Evolutionary conservation across 2,329 filamentous ascomycete genomes (phyloP).

Genomic region (Furcasterigmium sp.): DNA sequence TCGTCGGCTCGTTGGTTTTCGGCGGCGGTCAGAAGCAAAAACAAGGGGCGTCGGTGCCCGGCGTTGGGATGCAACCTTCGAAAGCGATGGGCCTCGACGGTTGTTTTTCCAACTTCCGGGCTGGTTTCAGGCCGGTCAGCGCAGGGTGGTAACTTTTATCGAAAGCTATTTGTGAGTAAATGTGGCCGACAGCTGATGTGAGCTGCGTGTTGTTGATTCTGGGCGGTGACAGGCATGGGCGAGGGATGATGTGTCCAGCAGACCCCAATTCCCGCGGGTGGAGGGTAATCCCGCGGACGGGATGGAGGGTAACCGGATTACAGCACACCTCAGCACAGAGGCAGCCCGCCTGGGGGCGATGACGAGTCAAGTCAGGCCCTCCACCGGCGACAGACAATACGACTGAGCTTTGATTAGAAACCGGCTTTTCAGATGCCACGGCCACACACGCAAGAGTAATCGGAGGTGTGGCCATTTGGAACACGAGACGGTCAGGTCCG

Average conservation of each 20-base stretch:
- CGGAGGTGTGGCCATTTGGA: neutral
- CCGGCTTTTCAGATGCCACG: neutral
- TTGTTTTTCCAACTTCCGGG: neutral
- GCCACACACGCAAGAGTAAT: neutral
- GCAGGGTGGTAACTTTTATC: neutral
- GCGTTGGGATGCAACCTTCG: no score
- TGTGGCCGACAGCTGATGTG: neutral
- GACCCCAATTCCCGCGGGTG: neutral
- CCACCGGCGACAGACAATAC: no score
- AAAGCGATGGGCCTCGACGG: no score
- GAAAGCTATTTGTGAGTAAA: neutral
- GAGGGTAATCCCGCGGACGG: neutral
- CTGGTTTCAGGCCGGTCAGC: neutral
- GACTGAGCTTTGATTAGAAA: neutral
- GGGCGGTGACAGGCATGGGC: no score
- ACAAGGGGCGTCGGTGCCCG: no score
- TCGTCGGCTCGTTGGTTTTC: no score
- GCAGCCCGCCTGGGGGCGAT: no score
- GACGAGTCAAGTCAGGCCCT: no score
- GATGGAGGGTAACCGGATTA: neutral
- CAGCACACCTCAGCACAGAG: neutral
- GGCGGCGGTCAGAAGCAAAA: neutral
- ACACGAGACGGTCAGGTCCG: neutral
- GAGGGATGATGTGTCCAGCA: slow-evolving; percentile 1
- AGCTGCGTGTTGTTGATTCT: neutral